Percentiles rank a stretch among this genome's conserved stretches.
phyloP scores from a whole-genome alignment of 345 rosid species.

The Kandelia obovata region DNA sequence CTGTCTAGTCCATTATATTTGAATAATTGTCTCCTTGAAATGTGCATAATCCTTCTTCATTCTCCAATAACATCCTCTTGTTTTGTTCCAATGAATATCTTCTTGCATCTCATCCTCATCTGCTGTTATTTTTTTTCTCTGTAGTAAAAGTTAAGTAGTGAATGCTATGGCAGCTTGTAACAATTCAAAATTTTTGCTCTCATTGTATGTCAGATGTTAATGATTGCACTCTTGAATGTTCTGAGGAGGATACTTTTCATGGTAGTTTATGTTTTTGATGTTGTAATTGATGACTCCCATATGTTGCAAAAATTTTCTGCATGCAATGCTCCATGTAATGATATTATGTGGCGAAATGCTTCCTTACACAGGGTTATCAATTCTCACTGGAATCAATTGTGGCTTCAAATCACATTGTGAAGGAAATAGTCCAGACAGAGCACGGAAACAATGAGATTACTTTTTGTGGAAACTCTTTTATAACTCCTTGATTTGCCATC shows the following conservation, averaged over 20 bases:
- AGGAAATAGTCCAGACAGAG: conserved; percentile 71
- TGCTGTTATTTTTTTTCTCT: neutral
- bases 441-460: conserved; percentile 78
- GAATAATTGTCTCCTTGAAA: neutral
- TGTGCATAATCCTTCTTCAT: neutral
- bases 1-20: neutral
- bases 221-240: neutral
- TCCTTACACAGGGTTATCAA: neutral
- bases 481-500: conserved; percentile 12
- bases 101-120: too few relatives aligned
- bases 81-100: too few relatives aligned
- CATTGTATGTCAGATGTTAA: too few relatives aligned
- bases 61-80: too few relatives aligned
- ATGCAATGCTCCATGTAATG: neutral
- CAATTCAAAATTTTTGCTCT: neutral
- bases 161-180: neutral
- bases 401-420: conserved; percentile 82
- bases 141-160: neutral
- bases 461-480: conserved; percentile 81
- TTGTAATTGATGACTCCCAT: neutral
- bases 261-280: neutral
- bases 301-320: neutral
- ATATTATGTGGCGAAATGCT: neutral
- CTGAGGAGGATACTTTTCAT: neutral
- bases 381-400: conserved; percentile 65